Evolutionary conservation across 345 rosid genomes (phyloP), one percentile per base, ranked within the genome.

Genomic region (Moricandia moricandioides): DNA sequence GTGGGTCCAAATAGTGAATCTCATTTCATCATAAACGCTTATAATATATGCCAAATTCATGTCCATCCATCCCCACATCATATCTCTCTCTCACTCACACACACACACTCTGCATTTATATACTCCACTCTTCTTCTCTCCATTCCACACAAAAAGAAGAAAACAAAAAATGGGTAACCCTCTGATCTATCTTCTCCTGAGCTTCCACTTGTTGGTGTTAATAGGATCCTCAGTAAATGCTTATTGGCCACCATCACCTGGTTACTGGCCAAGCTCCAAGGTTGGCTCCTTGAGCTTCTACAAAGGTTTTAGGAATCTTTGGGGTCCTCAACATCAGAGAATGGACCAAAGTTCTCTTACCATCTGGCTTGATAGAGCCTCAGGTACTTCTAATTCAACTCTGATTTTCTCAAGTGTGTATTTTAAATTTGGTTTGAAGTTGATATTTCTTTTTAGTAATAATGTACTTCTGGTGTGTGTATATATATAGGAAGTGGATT

Each of bases 241-340:
- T 49, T 49, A 49, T 49, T 49, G 89, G 89, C 96, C 91, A 24
- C 98, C 97, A 57, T 84, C 92, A 43, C 98, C 98, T 66, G 98
- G 96, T 37, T 91, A 90, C 79, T 85, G 91, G 91, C 98, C 98
- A 67, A 91, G 95, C 79, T 64, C 95, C 12, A 90, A 79, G 82
- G 85, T 94, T 85, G 77, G 73, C 71, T 57, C 96, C 13, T 33
- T 87, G 75, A 86, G 82, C 84, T 94, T 88, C 61, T 81, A 84
- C 70, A 69, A 85, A n/a, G 97, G 96, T 0, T 91, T 83, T 70
- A 87, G 77, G 69, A 94, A 86, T 67, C 93, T 94, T 9, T 94
- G 98, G 98, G 98, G 98, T 57, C 87, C 89, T 59, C 79, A 83
- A 14, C 98, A 94, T 77, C 96, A 88, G 78, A 82, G 84, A 39